Evolutionary conservation across 2,329 filamentous ascomycete species (phyloP), one percentile per base, ranked within the genome.

Genomic region (Colletotrichum euphorbiae): DNA sequence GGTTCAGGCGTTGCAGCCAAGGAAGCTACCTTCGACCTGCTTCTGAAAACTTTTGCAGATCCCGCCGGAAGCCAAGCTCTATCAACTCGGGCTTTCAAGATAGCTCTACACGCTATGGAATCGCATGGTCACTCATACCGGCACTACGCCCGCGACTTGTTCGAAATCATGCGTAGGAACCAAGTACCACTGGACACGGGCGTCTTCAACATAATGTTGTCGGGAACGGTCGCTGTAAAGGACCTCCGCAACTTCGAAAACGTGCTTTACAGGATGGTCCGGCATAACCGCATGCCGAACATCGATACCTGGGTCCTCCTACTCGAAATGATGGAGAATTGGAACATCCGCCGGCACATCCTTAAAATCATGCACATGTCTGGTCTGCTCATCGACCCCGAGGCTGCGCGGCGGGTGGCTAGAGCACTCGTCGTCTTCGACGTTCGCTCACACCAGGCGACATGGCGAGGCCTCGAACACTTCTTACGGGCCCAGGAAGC

Each of bases 291-390:
- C 50, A 69, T 71, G 31, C 82, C 84, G 4, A 81, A 84, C 54
- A 73, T 81, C 3, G 74, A 75, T 15, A 86, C 85, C 0, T 87
- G 85, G 85, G 71, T 82, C 3, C 76, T 82, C 4, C 84, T 86
- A 66, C 75, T 87, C 17, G 75, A 77, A n/a, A 77, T 87, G 50
- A 85, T 91, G 65, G 85, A 87, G 75, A 85, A 85, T 11, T 88
- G 90, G 73, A 83, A 87, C n/a, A 80, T 83, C 56, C 79, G 80
- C 58, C 79, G 80, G 24, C 81, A 83, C 70, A 76, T 85, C 33
- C 73, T 87, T 33, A 78, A 80, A 12, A 77, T 78, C 64, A 86
- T 87, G 83, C 77, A 82, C 62, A 74, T 79, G 40, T 76, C 80
- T 17, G 81, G 81, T 24, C 76, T 85, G 55, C 77, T 87, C 45